These are phyloP conservation scores for Pelargonium nanum DNA, from an alignment of 345 rosid genomes.

Conservation along the genomic window DNA sequence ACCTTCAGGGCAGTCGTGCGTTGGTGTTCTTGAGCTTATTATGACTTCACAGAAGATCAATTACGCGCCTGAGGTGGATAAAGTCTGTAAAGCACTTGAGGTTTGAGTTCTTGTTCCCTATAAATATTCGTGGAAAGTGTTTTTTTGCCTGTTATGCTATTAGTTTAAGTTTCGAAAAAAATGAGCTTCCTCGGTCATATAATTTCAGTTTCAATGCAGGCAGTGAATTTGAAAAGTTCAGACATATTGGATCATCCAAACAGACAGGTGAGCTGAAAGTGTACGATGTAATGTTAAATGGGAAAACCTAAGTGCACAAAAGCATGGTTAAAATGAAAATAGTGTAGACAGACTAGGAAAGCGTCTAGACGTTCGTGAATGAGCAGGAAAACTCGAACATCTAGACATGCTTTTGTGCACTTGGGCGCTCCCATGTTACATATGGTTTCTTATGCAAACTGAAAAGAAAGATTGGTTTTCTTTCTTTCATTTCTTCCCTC, in stretches of 20 bases:
- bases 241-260: constrained; percentile 62
- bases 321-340: no score
- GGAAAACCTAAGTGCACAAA: no score
- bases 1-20: constrained; percentile 65
- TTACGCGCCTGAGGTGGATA: constrained; percentile 87
- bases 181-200: constrained; percentile 7
- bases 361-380: no score
- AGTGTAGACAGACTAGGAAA: no score
- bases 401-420: no score
- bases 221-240: constrained; percentile 83
- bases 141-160: neutral
- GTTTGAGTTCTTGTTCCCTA: constrained; percentile 30
- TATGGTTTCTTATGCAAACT: neutral
- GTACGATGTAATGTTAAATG: neutral
- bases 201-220: constrained; percentile 51
- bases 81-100: constrained; percentile 98
- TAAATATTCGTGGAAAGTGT: no score
- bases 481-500: neutral
- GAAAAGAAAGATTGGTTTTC: neutral
- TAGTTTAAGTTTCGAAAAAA: neutral
- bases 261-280: constrained; percentile 49
- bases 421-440: no score
- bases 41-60: constrained; percentile 77
- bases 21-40: constrained; percentile 84
- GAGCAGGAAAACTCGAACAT: no score